These are phyloP conservation scores for Pleoardoris graminearum DNA, from an alignment of 2,329 filamentous ascomycete species.

Conservation along the genomic window DNA sequence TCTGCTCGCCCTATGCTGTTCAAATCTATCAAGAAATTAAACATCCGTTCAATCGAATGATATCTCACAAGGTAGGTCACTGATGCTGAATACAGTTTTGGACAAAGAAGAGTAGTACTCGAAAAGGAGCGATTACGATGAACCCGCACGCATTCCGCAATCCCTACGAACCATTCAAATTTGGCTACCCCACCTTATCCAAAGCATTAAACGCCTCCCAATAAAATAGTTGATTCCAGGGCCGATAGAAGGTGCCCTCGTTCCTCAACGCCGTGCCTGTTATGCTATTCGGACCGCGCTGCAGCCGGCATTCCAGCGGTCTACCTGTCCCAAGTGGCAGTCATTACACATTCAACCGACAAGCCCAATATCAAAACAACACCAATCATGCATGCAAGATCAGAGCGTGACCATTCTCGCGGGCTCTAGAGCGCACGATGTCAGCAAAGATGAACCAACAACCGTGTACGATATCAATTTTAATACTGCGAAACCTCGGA, in stretches of 20 bases:
- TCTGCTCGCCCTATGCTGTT: too few relatives aligned
- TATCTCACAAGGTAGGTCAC: too few relatives aligned
- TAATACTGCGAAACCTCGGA: slow-evolving; percentile 44
- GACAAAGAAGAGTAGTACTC: too few relatives aligned
- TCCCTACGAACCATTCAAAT: too few relatives aligned
- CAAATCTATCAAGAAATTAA: too few relatives aligned
- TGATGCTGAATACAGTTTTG: too few relatives aligned
- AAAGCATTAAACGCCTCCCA: too few relatives aligned
- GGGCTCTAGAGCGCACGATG: slow-evolving; percentile 18
- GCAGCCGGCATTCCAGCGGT: slow-evolving; percentile 20
- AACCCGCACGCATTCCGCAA: too few relatives aligned
- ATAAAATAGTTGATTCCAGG: too few relatives aligned
- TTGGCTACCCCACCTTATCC: too few relatives aligned
- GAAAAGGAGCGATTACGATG: too few relatives aligned
- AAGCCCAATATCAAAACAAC: background rate
- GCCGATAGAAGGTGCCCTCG: background rate
- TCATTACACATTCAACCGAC: background rate
- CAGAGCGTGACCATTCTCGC: slow-evolving; percentile 10
- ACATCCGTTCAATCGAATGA: too few relatives aligned
- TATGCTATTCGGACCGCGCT: slow-evolving; percentile 26
- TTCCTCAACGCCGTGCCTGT: slow-evolving; percentile 9
- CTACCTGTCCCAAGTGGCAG: background rate
- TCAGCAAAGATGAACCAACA: slow-evolving; percentile 19
- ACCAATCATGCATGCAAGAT: background rate
- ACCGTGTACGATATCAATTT: slow-evolving; percentile 10